phyloP scores from a whole-genome alignment of 306 rosid species.

The Corylus heterophylla region DNA sequence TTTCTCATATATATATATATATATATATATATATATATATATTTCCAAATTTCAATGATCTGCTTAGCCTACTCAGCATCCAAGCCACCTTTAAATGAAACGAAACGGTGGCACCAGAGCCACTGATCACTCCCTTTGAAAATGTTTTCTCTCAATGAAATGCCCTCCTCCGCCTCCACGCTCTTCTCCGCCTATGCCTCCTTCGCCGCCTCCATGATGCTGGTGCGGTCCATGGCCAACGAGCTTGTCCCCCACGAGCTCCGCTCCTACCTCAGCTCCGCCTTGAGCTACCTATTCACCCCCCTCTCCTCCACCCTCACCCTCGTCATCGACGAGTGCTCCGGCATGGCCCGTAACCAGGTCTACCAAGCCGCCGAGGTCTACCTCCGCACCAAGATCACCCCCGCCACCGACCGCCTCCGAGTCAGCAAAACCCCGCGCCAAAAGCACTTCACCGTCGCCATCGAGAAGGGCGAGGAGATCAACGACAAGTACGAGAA shows the following conservation, averaged over 20 bases:
- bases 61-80: too few species aligned
- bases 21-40: too few species aligned
- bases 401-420: too few species aligned
- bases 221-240: constrained; percentile 35
- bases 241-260: constrained; percentile 35
- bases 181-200: constrained; percentile 44
- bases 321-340: constrained; percentile 27
- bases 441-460: too few species aligned
- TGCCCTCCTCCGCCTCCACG: constrained; percentile 28
- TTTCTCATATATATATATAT: too few species aligned
- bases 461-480: too few species aligned
- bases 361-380: constrained; percentile 39
- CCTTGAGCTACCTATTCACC: constrained; percentile 26
- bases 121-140: too few species aligned
- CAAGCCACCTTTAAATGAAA: too few species aligned
- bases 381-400: constrained; percentile 25
- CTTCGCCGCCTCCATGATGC: constrained; percentile 38
- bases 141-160: constrained; percentile 22
- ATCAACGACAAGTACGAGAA: too few species aligned
- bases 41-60: too few species aligned
- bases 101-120: too few species aligned
- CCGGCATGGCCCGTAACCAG: constrained; percentile 35
- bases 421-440: too few species aligned
- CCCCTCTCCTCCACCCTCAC: constrained; percentile 35
- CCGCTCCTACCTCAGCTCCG: constrained; percentile 25